Conservation (phyloP, 331 rosid species). For the Malus hybrid region DNA sequence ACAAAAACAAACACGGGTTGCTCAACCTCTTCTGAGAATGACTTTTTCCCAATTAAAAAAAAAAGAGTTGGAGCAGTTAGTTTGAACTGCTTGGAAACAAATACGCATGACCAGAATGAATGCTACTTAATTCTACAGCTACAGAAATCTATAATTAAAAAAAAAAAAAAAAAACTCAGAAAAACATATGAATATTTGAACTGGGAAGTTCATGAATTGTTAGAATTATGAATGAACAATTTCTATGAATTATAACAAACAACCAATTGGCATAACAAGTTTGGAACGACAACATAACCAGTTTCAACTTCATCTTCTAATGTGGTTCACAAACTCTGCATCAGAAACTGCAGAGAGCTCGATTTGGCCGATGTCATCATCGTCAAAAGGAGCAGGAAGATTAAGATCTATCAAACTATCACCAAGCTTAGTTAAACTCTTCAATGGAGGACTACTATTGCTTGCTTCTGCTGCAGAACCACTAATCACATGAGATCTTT, state of each 20-base stretch:
- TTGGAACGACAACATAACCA: constrained; percentile 22
- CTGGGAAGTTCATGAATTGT: constrained; percentile 22
- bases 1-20: constrained; percentile 17
- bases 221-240: constrained; percentile 22
- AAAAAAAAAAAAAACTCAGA: neutral
- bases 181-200: neutral
- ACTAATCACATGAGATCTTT: constrained; percentile 66
- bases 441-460: neutral
- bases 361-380: constrained; percentile 65
- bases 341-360: constrained; percentile 77
- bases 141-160: neutral
- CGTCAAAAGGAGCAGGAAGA: constrained; percentile 78
- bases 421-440: constrained; percentile 16
- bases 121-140: constrained; percentile 16
- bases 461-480: constrained; percentile 16
- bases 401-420: constrained; percentile 75
- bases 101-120: constrained; percentile 42
- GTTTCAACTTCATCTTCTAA: constrained; percentile 14
- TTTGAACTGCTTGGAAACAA: constrained; percentile 34
- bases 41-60: constrained; percentile 20
- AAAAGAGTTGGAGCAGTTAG: constrained; percentile 26
- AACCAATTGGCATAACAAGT: constrained; percentile 12
- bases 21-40: constrained; percentile 46
- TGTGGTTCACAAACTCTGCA: constrained; percentile 59
- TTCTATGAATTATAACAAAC: constrained; percentile 12